Conservation (phyloP, 2,329 filamentous ascomycete genomes). For the Stachybotrys chartarum region DNA sequence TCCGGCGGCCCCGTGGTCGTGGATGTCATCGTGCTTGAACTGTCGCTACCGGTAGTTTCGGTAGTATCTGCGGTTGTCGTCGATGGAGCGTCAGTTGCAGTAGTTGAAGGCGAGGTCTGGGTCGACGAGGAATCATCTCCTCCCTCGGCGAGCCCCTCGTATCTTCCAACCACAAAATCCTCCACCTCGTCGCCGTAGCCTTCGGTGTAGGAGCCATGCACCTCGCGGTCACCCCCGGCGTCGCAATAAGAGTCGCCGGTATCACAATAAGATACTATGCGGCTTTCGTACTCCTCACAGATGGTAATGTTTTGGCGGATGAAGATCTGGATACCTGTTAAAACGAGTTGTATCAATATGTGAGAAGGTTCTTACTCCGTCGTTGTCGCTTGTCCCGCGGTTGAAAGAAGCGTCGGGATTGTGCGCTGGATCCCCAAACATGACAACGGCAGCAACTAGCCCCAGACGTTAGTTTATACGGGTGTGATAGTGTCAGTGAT, state of each 20-base stretch:
- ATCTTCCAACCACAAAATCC: constrained; percentile 27
- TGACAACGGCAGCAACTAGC: constrained; percentile 30
- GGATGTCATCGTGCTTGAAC: background rate
- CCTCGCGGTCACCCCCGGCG: constrained; percentile 16
- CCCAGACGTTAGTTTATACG: background rate
- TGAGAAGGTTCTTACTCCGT: constrained; percentile 24
- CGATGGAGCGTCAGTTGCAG: background rate
- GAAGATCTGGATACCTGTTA: constrained; percentile 19
- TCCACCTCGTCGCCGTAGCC: constrained; percentile 25
- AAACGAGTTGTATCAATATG: constrained; percentile 6
- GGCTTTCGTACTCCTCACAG: constrained; percentile 34
- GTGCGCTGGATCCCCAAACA: constrained; percentile 35
- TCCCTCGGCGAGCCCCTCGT: constrained; percentile 8
- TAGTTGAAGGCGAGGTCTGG: background rate
- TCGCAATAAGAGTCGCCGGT: constrained; percentile 33
- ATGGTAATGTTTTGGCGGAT: constrained; percentile 22
- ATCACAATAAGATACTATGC: constrained; percentile 33
- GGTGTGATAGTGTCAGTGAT: background rate
- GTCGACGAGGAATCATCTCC: constrained; percentile 5
- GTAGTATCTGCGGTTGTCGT: background rate
- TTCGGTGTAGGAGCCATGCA: constrained; percentile 27
- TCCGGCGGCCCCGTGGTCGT: background rate
- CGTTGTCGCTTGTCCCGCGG: constrained; percentile 25
- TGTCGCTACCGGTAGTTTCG: background rate
- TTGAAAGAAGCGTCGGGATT: constrained; percentile 26